Conservation (phyloP, 1,284 basidiomycete species). For the Leccinum glutinopallens region DNA sequence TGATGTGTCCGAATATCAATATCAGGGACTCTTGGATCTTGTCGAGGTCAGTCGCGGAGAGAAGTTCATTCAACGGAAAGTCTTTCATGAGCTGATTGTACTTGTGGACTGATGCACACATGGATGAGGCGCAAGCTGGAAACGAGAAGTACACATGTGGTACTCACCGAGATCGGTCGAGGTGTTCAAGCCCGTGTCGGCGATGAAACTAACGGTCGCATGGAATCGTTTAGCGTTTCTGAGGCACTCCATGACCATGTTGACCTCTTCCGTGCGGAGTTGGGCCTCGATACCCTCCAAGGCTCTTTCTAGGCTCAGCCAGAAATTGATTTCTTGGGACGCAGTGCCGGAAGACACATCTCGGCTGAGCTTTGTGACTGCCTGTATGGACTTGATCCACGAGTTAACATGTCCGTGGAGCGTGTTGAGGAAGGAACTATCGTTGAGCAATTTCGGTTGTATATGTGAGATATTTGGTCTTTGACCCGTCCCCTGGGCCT, state of each 20-base stretch:
- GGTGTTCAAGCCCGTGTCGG: conserved; percentile 95
- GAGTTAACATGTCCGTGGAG: conserved; percentile 94
- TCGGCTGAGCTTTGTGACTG: conserved; percentile 90
- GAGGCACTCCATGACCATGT: conserved; percentile 93
- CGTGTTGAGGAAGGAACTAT: conserved; percentile 91
- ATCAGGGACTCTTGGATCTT: conserved; percentile 90
- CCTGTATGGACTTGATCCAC: conserved; percentile 99
- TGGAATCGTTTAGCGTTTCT: conserved; percentile 97
- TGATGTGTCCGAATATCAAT: conserved; percentile 92
- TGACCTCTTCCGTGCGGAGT: conserved; percentile 89
- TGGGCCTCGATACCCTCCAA: conserved; percentile 93
- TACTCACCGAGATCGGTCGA: conserved; percentile 80
- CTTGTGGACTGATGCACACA: conserved; percentile 82
- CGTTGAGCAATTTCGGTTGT: conserved; percentile 74
- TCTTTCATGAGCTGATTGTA: conserved; percentile 99
- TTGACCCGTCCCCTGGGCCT: conserved; percentile 58
- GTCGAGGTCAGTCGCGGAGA: conserved; percentile 94
- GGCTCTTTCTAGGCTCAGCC: conserved; percentile 64
- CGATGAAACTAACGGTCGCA: conserved; percentile 96
- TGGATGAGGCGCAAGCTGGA: conserved; percentile 13
- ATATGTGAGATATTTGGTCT: conserved; percentile 80
- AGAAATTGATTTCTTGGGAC: conserved; percentile 86
- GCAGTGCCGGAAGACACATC: conserved; percentile 97
- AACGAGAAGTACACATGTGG: not conserved
- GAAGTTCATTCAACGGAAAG: conserved; percentile 94